Percentiles rank a stretch among this genome's conserved stretches.
These are phyloP conservation scores for Hypomontagnella submonticulosa DNA, from an alignment of 495 filamentous ascomycete genomes.

Conservation along the genomic window DNA sequence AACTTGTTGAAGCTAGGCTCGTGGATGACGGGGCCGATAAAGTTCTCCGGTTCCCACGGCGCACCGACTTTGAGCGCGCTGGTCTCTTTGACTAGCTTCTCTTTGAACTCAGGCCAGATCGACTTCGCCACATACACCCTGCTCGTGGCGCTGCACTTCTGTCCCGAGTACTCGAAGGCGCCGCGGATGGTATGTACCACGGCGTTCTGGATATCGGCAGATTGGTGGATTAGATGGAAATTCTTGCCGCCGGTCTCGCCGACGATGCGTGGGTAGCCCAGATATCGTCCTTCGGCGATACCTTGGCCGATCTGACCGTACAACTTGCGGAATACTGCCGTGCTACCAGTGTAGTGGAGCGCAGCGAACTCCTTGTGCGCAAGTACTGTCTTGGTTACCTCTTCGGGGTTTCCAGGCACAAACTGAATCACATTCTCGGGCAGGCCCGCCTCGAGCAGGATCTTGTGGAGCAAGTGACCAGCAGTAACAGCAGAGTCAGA, in stretches of 20 bases:
- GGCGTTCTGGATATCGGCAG: constrained; percentile 79
- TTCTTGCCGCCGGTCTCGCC: constrained; percentile 94
- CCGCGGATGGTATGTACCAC: constrained; percentile 84
- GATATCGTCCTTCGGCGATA: constrained; percentile 73
- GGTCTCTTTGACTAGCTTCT: constrained; percentile 70
- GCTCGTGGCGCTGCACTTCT: constrained; percentile 88
- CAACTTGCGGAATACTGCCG: constrained; percentile 80
- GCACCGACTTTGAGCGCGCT: constrained; percentile 73
- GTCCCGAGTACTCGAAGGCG: constrained; percentile 90
- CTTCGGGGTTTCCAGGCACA: constrained; percentile 79
- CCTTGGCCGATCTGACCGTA: constrained; percentile 77
- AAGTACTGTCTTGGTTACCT: constrained; percentile 75
- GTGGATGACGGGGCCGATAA: constrained; percentile 85
- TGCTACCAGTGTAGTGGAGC: constrained; percentile 85
- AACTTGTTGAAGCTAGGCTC: constrained; percentile 76
- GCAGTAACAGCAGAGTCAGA: constrained; percentile 80
- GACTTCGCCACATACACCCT: constrained; percentile 78
- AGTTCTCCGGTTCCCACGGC: constrained; percentile 74
- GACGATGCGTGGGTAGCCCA: constrained; percentile 81
- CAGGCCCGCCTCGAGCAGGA: constrained; percentile 87
- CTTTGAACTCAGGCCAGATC: constrained; percentile 73
- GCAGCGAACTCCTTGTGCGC: constrained; percentile 76
- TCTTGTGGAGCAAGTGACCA: constrained; percentile 80
- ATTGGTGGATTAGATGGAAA: constrained; percentile 83
- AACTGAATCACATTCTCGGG: constrained; percentile 85